These are phyloP conservation scores for Glarea lozoyensis DNA, from an alignment of 495 filamentous ascomycete genomes.

Conservation along the genomic window DNA sequence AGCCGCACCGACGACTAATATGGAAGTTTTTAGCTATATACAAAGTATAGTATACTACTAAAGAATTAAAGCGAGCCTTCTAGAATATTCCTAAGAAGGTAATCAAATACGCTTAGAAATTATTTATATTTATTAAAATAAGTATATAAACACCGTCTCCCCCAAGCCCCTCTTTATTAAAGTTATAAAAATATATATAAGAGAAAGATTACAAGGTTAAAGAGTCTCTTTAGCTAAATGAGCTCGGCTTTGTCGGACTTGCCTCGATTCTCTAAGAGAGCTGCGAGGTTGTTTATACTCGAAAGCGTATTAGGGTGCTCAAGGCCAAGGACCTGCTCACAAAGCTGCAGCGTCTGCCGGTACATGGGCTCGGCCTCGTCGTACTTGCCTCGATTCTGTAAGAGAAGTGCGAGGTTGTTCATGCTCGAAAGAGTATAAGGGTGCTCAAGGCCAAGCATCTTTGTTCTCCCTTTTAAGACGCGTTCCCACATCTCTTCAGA, in stretches of 20 bases:
- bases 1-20: no score
- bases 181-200: no score
- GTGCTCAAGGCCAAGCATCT: constrained; percentile 9
- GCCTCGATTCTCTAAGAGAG: constrained; percentile 10
- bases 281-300: neutral
- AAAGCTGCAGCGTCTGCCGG: constrained; percentile 15
- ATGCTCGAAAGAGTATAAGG: constrained; percentile 10
- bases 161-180: no score
- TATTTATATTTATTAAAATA: no score
- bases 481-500: constrained; percentile 15
- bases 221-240: no score
- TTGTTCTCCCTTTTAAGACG: constrained; percentile 1
- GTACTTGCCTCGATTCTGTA: constrained; percentile 22
- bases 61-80: no score
- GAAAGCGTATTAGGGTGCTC: constrained; percentile 21
- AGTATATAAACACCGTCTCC: no score
- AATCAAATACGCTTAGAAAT: no score
- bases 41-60: no score
- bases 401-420: constrained; percentile 11
- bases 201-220: no score
- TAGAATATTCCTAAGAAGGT: no score
- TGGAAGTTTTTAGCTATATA: no score
- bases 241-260: constrained; percentile 5
- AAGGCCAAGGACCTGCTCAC: constrained; percentile 19
- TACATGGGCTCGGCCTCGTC: constrained; percentile 26